phyloP scores from a whole-genome alignment of 495 filamentous ascomycete genomes.

The Penicillium taxi region DNA sequence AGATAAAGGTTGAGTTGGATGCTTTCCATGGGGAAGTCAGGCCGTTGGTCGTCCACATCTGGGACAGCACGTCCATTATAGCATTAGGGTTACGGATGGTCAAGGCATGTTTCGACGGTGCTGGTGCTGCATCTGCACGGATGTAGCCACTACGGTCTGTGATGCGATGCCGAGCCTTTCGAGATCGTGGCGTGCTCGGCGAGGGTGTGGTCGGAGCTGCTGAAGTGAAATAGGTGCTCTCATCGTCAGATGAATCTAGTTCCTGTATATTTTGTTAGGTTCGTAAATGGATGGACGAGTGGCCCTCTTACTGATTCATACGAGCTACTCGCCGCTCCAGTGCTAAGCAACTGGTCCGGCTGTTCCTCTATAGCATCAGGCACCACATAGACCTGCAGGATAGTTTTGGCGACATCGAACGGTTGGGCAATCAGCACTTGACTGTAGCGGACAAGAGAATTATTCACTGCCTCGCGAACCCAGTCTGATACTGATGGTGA shows the following conservation, averaged over 20 bases:
- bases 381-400: constrained; percentile 69
- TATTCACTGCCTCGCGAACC: constrained; percentile 63
- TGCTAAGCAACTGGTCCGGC: constrained; percentile 21
- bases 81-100: constrained; percentile 61
- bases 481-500: constrained; percentile 66
- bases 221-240: constrained; percentile 79
- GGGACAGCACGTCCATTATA: constrained; percentile 67
- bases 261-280: constrained; percentile 21
- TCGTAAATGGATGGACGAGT: not conserved
- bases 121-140: constrained; percentile 26
- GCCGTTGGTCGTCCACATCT: constrained; percentile 83
- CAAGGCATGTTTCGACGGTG: constrained; percentile 52
- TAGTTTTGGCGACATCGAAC: constrained; percentile 91
- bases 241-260: constrained; percentile 60
- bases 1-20: constrained; percentile 82
- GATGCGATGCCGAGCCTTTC: constrained; percentile 36
- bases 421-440: constrained; percentile 82
- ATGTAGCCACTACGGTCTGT: constrained; percentile 47
- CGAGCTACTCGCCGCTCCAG: constrained; percentile 24
- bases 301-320: constrained; percentile 30
- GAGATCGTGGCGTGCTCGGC: constrained; percentile 45
- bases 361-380: constrained; percentile 29
- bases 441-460: constrained; percentile 78
- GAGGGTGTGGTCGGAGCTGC: constrained; percentile 51
- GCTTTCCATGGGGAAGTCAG: constrained; percentile 93